These are phyloP conservation scores for Colletotrichum trifolii DNA, from an alignment of 2,329 filamentous ascomycete genomes.

Conservation along the genomic window DNA sequence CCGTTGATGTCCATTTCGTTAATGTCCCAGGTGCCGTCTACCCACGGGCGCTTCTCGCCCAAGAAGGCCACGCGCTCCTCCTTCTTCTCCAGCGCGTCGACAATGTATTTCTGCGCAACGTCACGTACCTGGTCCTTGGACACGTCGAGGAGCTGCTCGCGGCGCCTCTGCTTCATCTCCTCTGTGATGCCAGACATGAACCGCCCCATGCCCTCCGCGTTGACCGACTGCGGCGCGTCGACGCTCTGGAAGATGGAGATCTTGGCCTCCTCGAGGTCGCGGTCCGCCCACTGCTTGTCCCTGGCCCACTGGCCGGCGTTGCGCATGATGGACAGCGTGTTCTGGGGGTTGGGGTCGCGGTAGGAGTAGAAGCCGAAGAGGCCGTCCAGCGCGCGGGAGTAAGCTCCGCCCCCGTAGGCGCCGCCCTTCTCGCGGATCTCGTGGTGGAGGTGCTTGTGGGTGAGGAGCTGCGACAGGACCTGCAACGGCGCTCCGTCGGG, in stretches of 20 bases:
- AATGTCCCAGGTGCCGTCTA: conserved; percentile 78
- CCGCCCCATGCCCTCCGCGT: conserved; percentile 84
- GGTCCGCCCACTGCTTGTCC: conserved; percentile 82
- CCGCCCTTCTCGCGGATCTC: conserved; percentile 98
- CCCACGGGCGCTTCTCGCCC: conserved; percentile 85
- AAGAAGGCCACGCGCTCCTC: conserved; percentile 78
- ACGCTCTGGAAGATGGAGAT: conserved; percentile 92
- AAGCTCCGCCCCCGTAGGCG: conserved; percentile 93
- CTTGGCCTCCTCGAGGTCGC: conserved; percentile 95
- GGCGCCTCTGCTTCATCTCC: conserved; percentile 86
- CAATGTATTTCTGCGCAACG: conserved; percentile 84
- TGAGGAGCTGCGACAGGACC: conserved; percentile 90
- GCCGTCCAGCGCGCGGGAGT: conserved; percentile 81
- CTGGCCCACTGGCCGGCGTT: conserved; percentile 85
- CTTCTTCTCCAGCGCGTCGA: conserved; percentile 70
- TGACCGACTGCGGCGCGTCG: conserved; percentile 89
- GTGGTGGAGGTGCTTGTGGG: conserved; percentile 95
- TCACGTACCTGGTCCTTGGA: conserved; percentile 81
- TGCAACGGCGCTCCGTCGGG: conserved; percentile 82
- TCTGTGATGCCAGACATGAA: conserved; percentile 89
- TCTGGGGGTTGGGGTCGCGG: conserved; percentile 93
- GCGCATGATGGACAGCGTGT: conserved; percentile 86
- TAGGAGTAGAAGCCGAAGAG: conserved; percentile 97
- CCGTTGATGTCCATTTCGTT: conserved; percentile 77
- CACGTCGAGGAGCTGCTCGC: conserved; percentile 89